Percentiles rank a stretch among this genome's conserved stretches.
Conservation (phyloP, 306 rosid genomes). For the Acacia acuminata region DNA sequence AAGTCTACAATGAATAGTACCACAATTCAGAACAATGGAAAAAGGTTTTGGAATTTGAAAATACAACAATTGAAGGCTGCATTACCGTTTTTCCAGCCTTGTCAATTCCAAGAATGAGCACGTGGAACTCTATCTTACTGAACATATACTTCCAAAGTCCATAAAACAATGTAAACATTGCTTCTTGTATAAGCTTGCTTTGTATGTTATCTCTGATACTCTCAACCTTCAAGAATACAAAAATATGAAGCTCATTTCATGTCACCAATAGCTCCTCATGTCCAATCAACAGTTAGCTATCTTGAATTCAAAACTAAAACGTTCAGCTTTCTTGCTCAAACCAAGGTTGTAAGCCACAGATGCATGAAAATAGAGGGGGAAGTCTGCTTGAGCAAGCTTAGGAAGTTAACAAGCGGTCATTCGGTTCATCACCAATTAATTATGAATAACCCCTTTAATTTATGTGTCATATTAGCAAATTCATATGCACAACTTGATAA, state of each 20-base stretch:
- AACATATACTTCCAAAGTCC: conserved; percentile 93
- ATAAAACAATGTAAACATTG: conserved; percentile 91
- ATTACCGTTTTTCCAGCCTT: conserved; percentile 98
- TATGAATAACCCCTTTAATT: neutral
- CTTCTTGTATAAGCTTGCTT: conserved; percentile 34
- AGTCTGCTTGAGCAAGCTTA: neutral
- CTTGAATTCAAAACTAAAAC: conserved; percentile 24
- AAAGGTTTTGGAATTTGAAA: conserved; percentile 19
- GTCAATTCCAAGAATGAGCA: conserved; percentile 95
- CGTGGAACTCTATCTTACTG: conserved; percentile 94
- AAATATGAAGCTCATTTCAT: conserved; percentile 40
- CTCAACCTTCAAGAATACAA: conserved; percentile 46
- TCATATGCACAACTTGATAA: neutral
- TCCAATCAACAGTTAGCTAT: conserved; percentile 24
- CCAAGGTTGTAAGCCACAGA: neutral
- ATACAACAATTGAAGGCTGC: conserved; percentile 28
- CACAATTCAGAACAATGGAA: conserved; percentile 23
- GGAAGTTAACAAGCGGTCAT: neutral
- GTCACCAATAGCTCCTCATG: conserved; percentile 29
- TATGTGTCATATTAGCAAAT: neutral
- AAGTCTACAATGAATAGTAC: conserved; percentile 57
- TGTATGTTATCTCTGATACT: conserved; percentile 15
- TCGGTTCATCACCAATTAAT: neutral
- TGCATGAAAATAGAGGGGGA: neutral
- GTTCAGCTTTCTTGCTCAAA: conserved; percentile 17